Conservation (phyloP, 352 stramenopile species). For the Phytophthora ohioensis region DNA sequence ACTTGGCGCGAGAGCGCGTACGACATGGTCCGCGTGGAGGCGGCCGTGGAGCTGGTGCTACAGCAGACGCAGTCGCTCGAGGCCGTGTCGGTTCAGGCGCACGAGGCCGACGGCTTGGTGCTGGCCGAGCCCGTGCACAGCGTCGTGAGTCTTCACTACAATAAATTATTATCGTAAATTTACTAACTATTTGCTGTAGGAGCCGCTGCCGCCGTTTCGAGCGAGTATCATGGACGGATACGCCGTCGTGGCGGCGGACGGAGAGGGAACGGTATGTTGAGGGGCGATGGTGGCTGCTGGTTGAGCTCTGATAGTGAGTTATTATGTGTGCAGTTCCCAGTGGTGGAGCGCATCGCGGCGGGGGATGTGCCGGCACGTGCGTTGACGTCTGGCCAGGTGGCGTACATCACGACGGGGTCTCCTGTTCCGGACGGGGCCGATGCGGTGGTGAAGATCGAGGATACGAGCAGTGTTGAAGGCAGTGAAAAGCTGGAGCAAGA, state of each 20-base stretch:
- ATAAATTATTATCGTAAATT: background rate
- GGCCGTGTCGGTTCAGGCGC: constrained; percentile 41
- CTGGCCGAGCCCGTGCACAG: constrained; percentile 64
- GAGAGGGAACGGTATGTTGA: constrained; percentile 62
- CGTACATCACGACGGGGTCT: constrained; percentile 97
- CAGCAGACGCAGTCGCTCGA: constrained; percentile 49
- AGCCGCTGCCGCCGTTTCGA: constrained; percentile 95
- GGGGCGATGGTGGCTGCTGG: background rate
- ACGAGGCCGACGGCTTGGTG: constrained; percentile 57
- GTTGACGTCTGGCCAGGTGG: constrained; percentile 61
- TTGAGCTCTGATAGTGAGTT: constrained; percentile 5
- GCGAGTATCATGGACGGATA: constrained; percentile 99
- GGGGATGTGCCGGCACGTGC: constrained; percentile 54
- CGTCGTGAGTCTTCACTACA: constrained; percentile 13
- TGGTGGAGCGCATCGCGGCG: constrained; percentile 76
- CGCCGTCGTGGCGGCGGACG: constrained; percentile 90
- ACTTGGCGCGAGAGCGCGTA: constrained; percentile 76
- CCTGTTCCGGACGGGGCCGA: constrained; percentile 91
- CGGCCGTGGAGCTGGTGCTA: constrained; percentile 65
- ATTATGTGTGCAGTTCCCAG: constrained; percentile 54
- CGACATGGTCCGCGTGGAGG: constrained; percentile 74
- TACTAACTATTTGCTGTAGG: constrained; percentile 37
- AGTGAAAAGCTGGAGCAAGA: constrained; percentile 43
- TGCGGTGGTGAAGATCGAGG: constrained; percentile 96
- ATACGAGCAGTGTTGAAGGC: constrained; percentile 74